Percentiles rank a stretch among this genome's conserved stretches.
Conservation (phyloP, 2,329 filamentous ascomycete genomes). For the Lithohypha guttulata region DNA sequence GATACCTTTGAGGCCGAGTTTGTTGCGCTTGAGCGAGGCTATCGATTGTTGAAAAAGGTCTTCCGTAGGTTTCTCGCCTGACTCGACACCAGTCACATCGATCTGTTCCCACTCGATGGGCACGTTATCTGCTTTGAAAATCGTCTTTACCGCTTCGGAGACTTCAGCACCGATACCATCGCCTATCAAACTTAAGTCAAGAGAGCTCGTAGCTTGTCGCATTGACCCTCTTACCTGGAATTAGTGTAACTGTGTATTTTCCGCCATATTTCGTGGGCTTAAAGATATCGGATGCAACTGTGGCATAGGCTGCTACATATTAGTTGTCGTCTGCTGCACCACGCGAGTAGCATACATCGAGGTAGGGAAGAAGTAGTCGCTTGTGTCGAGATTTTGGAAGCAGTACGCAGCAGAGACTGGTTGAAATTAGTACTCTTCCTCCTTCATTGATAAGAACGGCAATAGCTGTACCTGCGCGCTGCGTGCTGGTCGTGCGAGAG, state of each 20-base stretch:
- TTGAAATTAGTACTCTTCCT: slow-evolving; percentile 12
- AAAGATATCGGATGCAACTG: slow-evolving; percentile 89
- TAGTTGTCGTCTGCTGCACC: background rate
- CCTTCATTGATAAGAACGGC: background rate
- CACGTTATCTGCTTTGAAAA: slow-evolving; percentile 99
- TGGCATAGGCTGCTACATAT: slow-evolving; percentile 41
- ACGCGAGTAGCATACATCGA: slow-evolving; percentile 16
- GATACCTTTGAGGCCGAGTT: slow-evolving; percentile 97
- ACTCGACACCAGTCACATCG: slow-evolving; percentile 83
- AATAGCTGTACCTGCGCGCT: slow-evolving; percentile 16
- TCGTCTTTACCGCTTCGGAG: slow-evolving; percentile 93
- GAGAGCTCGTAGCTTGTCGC: slow-evolving; percentile 2
- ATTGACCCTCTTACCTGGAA: slow-evolving; percentile 58
- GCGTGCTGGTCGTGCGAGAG: slow-evolving; percentile 18
- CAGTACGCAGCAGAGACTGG: slow-evolving; percentile 20
- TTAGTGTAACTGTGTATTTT: slow-evolving; percentile 98
- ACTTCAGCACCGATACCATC: slow-evolving; percentile 98
- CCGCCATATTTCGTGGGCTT: slow-evolving; percentile 98
- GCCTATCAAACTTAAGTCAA: slow-evolving; percentile 36
- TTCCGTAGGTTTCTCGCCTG: slow-evolving; percentile 77
- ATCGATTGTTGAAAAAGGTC: slow-evolving; percentile 93
- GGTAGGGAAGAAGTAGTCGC: slow-evolving; percentile 14
- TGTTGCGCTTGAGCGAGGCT: slow-evolving; percentile 92
- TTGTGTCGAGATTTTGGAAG: slow-evolving; percentile 11
- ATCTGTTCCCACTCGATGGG: slow-evolving; percentile 98